These are phyloP conservation scores for Leccinum disarticulatum DNA, from an alignment of 768 basidiomycete species.

Conservation along the genomic window DNA sequence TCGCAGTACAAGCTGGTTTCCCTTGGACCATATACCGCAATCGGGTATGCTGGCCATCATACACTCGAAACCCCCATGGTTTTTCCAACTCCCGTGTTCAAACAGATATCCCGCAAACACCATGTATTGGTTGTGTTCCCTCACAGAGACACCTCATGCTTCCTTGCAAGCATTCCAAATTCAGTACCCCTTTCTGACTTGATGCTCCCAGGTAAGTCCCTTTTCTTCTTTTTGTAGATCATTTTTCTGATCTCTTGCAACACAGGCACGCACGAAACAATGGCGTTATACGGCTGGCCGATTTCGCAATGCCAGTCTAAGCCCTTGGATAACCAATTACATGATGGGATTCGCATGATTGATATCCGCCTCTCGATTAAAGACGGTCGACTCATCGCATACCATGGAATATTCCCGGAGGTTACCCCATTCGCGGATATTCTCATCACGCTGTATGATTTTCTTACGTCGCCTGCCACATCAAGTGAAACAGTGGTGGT, in stretches of 20 bases:
- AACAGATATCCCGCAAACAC: constrained; percentile 47
- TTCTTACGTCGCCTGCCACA: constrained; percentile 58
- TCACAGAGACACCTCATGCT: constrained; percentile 57
- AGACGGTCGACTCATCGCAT: constrained; percentile 63
- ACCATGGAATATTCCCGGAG: constrained; percentile 78
- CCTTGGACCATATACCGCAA: constrained; percentile 60
- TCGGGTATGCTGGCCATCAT: constrained; percentile 40
- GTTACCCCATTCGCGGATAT: constrained; percentile 66
- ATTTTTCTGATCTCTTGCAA: neutral
- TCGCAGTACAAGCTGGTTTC: constrained; percentile 42
- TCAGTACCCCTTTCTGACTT: constrained; percentile 65
- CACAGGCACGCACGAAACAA: constrained; percentile 27
- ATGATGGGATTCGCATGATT: constrained; percentile 74
- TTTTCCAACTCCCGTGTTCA: constrained; percentile 5
- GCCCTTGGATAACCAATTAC: constrained; percentile 65
- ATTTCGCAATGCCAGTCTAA: constrained; percentile 82
- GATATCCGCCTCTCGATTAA: constrained; percentile 79
- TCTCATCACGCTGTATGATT: constrained; percentile 57
- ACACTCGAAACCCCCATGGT: neutral
- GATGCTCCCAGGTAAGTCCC: constrained; percentile 67
- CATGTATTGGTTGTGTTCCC: constrained; percentile 56
- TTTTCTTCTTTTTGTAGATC: constrained; percentile 32
- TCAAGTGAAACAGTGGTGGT: constrained; percentile 76
- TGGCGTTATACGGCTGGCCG: constrained; percentile 86
- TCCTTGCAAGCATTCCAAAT: constrained; percentile 64